phyloP scores from a whole-genome alignment of 140 eudicot genomes.

The Stevia rebaudiana region DNA sequence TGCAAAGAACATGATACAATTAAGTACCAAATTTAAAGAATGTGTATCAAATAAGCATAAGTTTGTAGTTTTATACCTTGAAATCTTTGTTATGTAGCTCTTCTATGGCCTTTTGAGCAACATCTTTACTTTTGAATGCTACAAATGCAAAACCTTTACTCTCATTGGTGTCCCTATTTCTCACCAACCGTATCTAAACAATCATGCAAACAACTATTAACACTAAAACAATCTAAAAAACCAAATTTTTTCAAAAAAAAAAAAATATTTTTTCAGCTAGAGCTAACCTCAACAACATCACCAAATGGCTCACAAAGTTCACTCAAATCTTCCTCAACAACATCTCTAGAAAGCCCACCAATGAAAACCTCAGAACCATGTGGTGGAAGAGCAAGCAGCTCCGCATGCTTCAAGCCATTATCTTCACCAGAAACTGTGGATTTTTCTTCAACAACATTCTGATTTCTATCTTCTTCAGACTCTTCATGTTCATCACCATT shows the following conservation, averaged over 20 bases:
- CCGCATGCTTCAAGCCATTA: slow-evolving; percentile 45
- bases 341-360: slow-evolving; percentile 86
- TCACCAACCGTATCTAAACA: slow-evolving; percentile 75
- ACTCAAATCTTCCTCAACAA: slow-evolving; percentile 73
- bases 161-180: slow-evolving; percentile 89
- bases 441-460: slow-evolving; percentile 32
- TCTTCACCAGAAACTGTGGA: slow-evolving; percentile 31
- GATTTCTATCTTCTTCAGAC: slow-evolving; percentile 33
- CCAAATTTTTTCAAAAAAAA: not conserved
- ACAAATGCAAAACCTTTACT: slow-evolving; percentile 95
- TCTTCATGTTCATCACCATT: slow-evolving; percentile 39
- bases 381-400: slow-evolving; percentile 83
- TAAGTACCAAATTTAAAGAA: not conserved
- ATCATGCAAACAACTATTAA: not conserved
- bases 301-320: slow-evolving; percentile 87
- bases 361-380: slow-evolving; percentile 90
- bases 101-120: slow-evolving; percentile 91
- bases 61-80: slow-evolving; percentile 39
- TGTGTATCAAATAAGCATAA: not conserved
- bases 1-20: slow-evolving; percentile 20
- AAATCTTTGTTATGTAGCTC: slow-evolving; percentile 79
- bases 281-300: slow-evolving; percentile 79
- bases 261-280: not conserved
- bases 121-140: slow-evolving; percentile 76
- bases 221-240: not conserved